Base-by-base conservation (phyloP, 129 eudicot species). In the Artemisia argyi region DNA sequence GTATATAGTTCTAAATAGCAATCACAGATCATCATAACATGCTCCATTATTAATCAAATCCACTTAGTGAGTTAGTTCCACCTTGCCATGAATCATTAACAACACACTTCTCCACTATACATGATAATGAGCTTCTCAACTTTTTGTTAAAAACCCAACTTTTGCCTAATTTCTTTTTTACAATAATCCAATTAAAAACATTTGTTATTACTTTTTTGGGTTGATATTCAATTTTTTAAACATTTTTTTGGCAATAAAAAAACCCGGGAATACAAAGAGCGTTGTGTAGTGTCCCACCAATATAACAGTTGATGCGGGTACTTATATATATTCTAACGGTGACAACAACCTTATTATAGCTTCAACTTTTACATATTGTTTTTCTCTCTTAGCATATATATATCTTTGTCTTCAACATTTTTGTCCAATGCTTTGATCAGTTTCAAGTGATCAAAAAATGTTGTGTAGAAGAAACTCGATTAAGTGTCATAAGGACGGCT, bases 401-500 rank as follows among this genome's bases (percentile, higher is more conserved):
- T 39, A 24, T 42, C 30, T 15, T 64, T 61, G 46, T 39, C 11
- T 61, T 60, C 66, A 57, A 28, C 61, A 59, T 59, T 14, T 20
- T 63, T 55, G 22, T 30, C 75, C 75, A 52, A 69, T 16, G 22
- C 17, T 67, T 26, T 26, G 13, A 11, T 76, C 81, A 16, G 51
- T 61, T 70, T 22, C 76, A 62, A 52, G 76, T 67, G 66, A 62
- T 6, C 0, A 1, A 53, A 78, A 56, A 44, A 88, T 92, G 98
- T 68, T 87, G 75, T 87, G 96, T 74, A 83, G 96, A 79, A 78
- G 80, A 79, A 85, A 78, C 62, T 61, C 85, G 42, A 76, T 69
- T 14, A 89, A 72, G 58, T 74, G 74, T 39, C 83, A 72, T 26
- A 65, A 75, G 62, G 80, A 79, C 11, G 97, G 93, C 73, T 86